Conservation (phyloP, 768 basidiomycete species). For the Russula olivacea region DNA sequence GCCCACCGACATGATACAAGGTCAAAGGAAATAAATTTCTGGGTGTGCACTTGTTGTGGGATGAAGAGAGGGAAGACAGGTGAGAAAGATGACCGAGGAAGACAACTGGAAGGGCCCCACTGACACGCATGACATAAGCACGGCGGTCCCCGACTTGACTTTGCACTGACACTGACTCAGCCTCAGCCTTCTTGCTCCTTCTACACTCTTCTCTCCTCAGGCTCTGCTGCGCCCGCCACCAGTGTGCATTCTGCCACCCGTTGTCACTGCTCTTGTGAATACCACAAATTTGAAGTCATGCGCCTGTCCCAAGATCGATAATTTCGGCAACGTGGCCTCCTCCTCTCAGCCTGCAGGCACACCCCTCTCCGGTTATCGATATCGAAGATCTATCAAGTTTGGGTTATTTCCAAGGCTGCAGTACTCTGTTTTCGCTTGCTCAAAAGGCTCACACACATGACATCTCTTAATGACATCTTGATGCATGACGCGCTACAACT, state of each 20-base stretch:
- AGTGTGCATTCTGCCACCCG: neutral
- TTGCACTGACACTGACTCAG: neutral
- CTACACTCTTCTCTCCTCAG: neutral
- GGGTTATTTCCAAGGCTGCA: no score
- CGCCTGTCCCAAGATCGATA: conserved; percentile 10
- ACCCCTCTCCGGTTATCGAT: neutral
- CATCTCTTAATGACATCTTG: neutral
- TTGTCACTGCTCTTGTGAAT: neutral
- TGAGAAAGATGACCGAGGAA: conserved; percentile 11
- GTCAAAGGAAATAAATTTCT: neutral
- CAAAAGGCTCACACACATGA: no score
- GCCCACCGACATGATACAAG: conserved; percentile 17
- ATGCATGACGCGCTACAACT: neutral
- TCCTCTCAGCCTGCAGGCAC: conserved; percentile 13
- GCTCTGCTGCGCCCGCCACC: neutral
- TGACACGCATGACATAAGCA: conserved; percentile 16
- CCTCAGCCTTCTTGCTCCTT: conserved; percentile 3
- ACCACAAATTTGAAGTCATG: neutral
- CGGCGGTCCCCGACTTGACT: neutral
- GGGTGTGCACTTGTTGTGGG: conserved; percentile 3
- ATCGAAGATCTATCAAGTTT: conserved; percentile 1
- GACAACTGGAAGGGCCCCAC: neutral
- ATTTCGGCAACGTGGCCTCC: conserved; percentile 16
- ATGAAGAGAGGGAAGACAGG: conserved; percentile 16
- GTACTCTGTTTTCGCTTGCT: no score